A percentile compares a stretch with the other conserved stretches of the same genome.
Conservation (phyloP, 2,329 filamentous ascomycete species). For the Elsinoe ampelina region DNA sequence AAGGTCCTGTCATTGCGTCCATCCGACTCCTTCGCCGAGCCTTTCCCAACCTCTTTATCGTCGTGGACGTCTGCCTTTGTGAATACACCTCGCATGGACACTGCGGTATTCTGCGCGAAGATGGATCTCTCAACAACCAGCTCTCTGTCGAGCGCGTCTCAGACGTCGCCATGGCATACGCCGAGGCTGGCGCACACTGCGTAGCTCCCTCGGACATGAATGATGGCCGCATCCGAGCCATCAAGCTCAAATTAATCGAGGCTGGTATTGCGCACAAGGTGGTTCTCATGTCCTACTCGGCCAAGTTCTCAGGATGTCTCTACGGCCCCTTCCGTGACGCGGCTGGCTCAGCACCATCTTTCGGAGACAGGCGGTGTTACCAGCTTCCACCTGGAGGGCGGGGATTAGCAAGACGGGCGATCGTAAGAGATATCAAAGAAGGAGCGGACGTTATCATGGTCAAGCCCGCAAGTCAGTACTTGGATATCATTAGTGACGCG, state of each 20-base stretch:
- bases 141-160: slow-evolving; percentile 90
- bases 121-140: slow-evolving; percentile 85
- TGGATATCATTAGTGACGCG: slow-evolving; percentile 95
- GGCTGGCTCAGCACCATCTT: slow-evolving; percentile 79
- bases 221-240: slow-evolving; percentile 90
- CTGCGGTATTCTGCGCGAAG: slow-evolving; percentile 89
- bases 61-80: slow-evolving; percentile 90
- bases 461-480: slow-evolving; percentile 89
- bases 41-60: slow-evolving; percentile 87
- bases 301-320: slow-evolving; percentile 92
- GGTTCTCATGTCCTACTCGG: slow-evolving; percentile 93
- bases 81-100: slow-evolving; percentile 98
- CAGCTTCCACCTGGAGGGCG: slow-evolving; percentile 88
- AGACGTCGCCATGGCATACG: slow-evolving; percentile 96
- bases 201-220: slow-evolving; percentile 99
- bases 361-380: slow-evolving; percentile 93
- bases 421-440: slow-evolving; percentile 80
- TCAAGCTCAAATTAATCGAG: slow-evolving; percentile 96
- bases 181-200: slow-evolving; percentile 90
- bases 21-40: slow-evolving; percentile 75
- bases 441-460: slow-evolving; percentile 99
- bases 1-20: slow-evolving; percentile 79
- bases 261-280: slow-evolving; percentile 85
- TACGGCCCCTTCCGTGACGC: slow-evolving; percentile 98
- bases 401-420: slow-evolving; percentile 82